Evolutionary conservation across 371 early-diverging fungal species (phyloP), one percentile per base, ranked within the genome.

Genomic region (Rozella allomycis): DNA sequence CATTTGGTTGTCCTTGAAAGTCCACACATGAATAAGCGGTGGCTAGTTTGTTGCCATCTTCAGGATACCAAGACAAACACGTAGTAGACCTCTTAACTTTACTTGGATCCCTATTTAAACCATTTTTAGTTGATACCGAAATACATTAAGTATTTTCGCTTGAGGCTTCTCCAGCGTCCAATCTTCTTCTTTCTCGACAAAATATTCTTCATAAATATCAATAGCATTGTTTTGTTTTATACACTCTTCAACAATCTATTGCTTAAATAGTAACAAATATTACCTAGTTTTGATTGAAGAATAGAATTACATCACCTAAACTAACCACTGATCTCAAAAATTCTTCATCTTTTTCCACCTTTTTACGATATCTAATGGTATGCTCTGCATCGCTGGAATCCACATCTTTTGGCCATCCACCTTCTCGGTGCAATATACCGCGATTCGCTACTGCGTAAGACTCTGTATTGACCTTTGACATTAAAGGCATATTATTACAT

Each of bases 401-500:
- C 2, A 65, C 63, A 41, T 65, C 66, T 34, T 58, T 62, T 12
- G 66, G 66, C 66, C 66, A 65, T 4, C 66, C 66, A 17, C 66
- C 66, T 38, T 65, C 55, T 2, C 34, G 25, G 35, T 65, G 66
- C 27, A 56, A 38, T 30, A 65, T 58, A 8, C 62, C 66, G 0
- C 49, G 39, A 40, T 49, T 60, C 16, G 47, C 41, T 27, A 58
- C 34, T 12, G 42, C 39, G 22, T 52, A 41, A 20, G 42, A 42
- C 27, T 65, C 66, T 8, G 66, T 65, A 42, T 65, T 65, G 30
- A 59, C 59, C 60, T 56, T 19, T 11, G 16, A n/a, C 3, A 23
- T n/a, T 12, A 9, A 17, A 32, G 14, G 11, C 13, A 23, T 17
- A 25, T 11, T 17, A 28, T 17, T 18, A 57, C 63, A 49, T 64